These are phyloP conservation scores for Pythium sukuiense DNA, from an alignment of 352 stramenopile species.

Conservation along the genomic window DNA sequence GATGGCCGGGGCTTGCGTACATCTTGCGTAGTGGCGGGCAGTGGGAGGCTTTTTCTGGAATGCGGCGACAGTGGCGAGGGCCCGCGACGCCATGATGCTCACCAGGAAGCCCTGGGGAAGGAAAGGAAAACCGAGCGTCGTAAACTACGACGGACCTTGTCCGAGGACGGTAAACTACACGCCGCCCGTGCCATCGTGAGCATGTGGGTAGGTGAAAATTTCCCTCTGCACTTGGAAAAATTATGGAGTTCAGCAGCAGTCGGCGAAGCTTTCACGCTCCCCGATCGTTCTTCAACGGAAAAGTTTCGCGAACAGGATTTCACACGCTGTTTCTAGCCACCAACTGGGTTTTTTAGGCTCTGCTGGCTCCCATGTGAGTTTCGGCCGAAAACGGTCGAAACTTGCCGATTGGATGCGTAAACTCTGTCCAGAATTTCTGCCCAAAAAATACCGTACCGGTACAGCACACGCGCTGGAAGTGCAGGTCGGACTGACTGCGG, in stretches of 20 bases:
- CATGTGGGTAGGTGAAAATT: conserved; percentile 8
- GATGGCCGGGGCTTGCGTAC: conserved; percentile 21
- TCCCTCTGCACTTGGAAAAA: conserved; percentile 15
- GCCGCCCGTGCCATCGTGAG: conserved; percentile 11
- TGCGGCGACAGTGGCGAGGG: conserved; percentile 3
- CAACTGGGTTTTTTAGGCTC: conserved; percentile 17
- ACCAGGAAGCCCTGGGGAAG: conserved; percentile 9
- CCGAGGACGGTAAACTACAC: neutral
- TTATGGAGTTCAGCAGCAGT: conserved; percentile 26
- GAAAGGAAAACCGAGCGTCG: conserved; percentile 4
- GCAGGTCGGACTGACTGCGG: neutral
- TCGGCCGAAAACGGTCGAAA: conserved; percentile 10
- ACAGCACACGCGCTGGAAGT: neutral
- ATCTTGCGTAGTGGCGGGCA: conserved; percentile 10
- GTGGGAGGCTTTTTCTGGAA: conserved; percentile 31
- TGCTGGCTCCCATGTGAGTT: neutral
- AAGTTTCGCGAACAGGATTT: conserved; percentile 28
- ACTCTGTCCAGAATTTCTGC: conserved; percentile 5
- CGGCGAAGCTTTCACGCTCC: conserved; percentile 15
- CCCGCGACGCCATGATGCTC: neutral
- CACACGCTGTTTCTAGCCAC: conserved; percentile 9
- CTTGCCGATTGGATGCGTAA: neutral
- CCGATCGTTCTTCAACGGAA: conserved; percentile 32
- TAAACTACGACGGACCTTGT: conserved; percentile 16
- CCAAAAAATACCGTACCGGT: neutral